Percentiles rank a stretch among this genome's conserved stretches.
phyloP scores from a whole-genome alignment of 176 grass and related monocot genomes.

The Tuctoria greenei region DNA sequence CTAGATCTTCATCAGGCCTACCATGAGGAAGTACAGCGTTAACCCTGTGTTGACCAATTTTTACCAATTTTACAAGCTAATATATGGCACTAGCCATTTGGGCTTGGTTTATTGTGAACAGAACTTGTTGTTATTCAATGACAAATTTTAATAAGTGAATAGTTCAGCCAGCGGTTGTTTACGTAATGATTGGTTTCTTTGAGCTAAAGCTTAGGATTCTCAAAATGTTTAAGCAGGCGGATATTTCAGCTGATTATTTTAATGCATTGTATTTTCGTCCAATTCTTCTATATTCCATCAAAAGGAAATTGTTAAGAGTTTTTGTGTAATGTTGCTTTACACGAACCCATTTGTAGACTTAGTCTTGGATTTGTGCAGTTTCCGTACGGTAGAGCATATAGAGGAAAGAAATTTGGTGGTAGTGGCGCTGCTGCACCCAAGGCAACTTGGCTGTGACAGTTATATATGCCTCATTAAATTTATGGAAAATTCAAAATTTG shows the following conservation, averaged over 20 bases:
- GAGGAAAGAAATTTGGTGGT: not conserved
- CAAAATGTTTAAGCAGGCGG: not conserved
- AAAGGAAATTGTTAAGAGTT: not conserved
- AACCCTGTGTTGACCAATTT: not conserved
- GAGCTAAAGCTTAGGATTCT: not conserved
- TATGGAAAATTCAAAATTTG: not conserved
- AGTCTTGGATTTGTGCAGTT: not conserved
- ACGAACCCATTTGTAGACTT: not conserved
- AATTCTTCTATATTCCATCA: not conserved
- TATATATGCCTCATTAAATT: no score
- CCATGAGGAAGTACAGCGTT: slow-evolving; percentile 2
- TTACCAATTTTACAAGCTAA: not conserved
- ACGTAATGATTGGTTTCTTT: no score
- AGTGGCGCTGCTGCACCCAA: not conserved
- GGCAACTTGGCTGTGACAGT: not conserved
- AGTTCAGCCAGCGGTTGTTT: no score
- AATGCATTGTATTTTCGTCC: not conserved
- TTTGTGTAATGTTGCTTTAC: not conserved
- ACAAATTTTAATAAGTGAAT: not conserved
- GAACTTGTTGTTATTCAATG: slow-evolving; percentile 1
- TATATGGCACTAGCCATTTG: not conserved
- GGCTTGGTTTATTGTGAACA: slow-evolving; percentile 1
- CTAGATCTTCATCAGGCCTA: not conserved
- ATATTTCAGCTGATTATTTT: not conserved
- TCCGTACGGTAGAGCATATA: not conserved